A percentile compares a stretch with the other conserved stretches of the same genome.
Conservation (phyloP, 192 early-diverging fungal genomes). For the Globomyces pollinis-pini region DNA sequence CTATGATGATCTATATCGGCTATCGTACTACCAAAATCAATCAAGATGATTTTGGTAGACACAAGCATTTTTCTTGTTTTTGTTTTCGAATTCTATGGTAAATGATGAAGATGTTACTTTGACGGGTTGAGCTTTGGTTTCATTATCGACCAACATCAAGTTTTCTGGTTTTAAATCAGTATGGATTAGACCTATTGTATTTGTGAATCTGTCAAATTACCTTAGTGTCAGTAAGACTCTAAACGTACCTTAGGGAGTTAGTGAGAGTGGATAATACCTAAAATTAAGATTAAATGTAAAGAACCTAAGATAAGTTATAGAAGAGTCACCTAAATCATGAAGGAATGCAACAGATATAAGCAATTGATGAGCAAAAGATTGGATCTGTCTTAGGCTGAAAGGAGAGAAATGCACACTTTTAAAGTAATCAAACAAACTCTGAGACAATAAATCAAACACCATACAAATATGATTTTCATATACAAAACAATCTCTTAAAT, state of each 20-base stretch:
- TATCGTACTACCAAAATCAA: constrained; percentile 95
- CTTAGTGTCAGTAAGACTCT: no score
- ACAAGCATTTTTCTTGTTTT: constrained; percentile 57
- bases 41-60: constrained; percentile 72
- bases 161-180: constrained; percentile 98
- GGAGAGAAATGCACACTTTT: constrained; percentile 86
- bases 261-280: no score
- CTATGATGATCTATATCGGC: constrained; percentile 91
- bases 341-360: constrained; percentile 83
- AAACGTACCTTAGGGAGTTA: no score
- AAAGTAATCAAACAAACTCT: constrained; percentile 91
- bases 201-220: no score
- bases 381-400: constrained; percentile 79
- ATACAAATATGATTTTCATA: constrained; percentile 92
- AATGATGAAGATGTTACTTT: no score
- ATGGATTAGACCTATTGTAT: constrained; percentile 78
- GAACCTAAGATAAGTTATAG: no score
- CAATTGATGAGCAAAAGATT: constrained; percentile 77
- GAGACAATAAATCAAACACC: constrained; percentile 88
- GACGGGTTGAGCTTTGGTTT: no score
- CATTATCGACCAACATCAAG: constrained; percentile 58
- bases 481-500: constrained; percentile 76
- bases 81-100: constrained; percentile 6
- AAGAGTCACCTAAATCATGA: no score
- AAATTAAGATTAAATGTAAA: no score